Percentiles rank a stretch among this genome's conserved stretches.
Evolutionary conservation across 257 asterid species (phyloP).

Genomic region (Przewalskia tangutica): DNA sequence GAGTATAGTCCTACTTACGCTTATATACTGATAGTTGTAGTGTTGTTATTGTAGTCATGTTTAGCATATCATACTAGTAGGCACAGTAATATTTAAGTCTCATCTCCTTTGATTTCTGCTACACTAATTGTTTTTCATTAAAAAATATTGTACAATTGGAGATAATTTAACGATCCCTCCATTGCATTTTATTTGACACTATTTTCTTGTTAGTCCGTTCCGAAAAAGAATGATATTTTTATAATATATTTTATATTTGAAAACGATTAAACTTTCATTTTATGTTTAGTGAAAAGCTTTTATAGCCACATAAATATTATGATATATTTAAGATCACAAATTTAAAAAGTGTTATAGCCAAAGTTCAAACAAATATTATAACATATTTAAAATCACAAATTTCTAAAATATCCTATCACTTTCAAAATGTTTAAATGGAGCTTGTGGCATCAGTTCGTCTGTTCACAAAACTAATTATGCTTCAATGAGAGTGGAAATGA

Average conservation of each 20-base stretch:
- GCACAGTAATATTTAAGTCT: no score
- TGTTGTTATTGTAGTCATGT: no score
- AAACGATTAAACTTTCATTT: background rate
- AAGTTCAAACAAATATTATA: no score
- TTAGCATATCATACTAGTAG: no score
- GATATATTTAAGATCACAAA: background rate
- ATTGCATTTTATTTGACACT: background rate
- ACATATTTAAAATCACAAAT: no score
- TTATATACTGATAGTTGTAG: no score
- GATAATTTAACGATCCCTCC: background rate
- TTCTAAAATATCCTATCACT: no score
- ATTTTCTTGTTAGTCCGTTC: background rate
- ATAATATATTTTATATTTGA: background rate
- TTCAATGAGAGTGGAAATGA: background rate
- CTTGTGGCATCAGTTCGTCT: background rate
- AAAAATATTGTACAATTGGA: background rate
- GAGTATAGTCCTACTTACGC: no score
- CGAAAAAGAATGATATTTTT: background rate
- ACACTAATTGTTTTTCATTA: background rate
- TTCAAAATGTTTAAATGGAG: background rate
- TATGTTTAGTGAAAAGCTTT: background rate
- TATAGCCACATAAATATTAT: background rate
- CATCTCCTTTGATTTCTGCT: no score
- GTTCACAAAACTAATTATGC: background rate
- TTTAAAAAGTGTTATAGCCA: accelerated